Conservation (phyloP, 371 early-diverging fungal genomes). For the Syncephalis plumigaleata region DNA sequence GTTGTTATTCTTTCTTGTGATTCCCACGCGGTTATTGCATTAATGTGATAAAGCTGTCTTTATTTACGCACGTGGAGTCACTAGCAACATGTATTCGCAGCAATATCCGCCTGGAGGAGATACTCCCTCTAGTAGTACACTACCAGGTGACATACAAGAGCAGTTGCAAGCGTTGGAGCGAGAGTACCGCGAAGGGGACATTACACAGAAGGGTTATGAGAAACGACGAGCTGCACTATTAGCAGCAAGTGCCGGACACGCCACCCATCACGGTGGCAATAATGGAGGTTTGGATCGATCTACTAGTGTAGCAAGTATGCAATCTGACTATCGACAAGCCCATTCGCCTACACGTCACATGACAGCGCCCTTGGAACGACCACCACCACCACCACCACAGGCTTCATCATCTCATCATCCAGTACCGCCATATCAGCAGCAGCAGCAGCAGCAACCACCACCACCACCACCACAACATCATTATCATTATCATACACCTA, state of each 20-base stretch:
- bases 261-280: background rate
- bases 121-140: no score
- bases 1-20: no score
- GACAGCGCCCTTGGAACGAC: background rate
- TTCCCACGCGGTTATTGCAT: no score
- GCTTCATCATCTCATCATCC: conserved; percentile 7
- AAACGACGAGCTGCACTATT: conserved; percentile 29
- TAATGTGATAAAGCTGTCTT: no score
- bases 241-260: conserved; percentile 3
- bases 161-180: background rate
- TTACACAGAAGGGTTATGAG: conserved; percentile 50
- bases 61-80: no score
- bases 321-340: background rate
- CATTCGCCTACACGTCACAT: background rate
- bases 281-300: conserved; percentile 1
- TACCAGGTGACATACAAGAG: background rate
- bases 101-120: no score
- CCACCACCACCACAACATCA: no score
- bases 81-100: no score
- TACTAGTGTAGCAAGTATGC: background rate
- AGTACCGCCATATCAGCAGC: background rate
- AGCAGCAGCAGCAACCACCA: background rate
- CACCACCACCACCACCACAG: conserved; percentile 4
- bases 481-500: no score
- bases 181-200: conserved; percentile 45